A percentile compares a stretch with the other conserved stretches of the same genome.
These are phyloP conservation scores for Lactarius hatsudake DNA, from an alignment of 768 basidiomycete genomes.

Conservation along the genomic window DNA sequence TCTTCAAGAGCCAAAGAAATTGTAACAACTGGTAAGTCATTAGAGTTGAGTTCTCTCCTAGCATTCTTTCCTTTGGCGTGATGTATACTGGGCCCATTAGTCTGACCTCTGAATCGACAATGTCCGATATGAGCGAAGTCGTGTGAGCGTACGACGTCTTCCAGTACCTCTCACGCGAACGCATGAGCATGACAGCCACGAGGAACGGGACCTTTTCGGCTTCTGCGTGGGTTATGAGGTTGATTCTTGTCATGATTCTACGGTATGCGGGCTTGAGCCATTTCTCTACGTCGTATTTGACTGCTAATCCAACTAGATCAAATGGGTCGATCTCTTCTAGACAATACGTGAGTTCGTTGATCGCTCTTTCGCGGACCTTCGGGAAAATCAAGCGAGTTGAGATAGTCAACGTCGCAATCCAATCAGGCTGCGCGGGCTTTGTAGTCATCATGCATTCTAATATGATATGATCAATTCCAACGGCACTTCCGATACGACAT, in stretches of 20 bases:
- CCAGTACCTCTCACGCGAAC: background rate
- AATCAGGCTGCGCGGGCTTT: conserved; percentile 8
- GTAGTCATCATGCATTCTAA: conserved; percentile 23
- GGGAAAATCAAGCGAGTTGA: conserved; percentile 23
- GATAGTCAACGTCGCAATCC: conserved; percentile 26
- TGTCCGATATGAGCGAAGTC: background rate
- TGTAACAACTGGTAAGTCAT: no score
- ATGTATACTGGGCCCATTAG: background rate
- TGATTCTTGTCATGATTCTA: background rate
- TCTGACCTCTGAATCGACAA: conserved; percentile 2
- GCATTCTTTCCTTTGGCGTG: no score
- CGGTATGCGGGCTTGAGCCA: conserved; percentile 28
- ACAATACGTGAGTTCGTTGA: conserved; percentile 17
- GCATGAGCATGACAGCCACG: background rate
- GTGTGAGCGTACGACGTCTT: no score
- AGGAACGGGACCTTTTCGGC: background rate
- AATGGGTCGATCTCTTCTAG: conserved; percentile 17
- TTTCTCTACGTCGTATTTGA: conserved; percentile 25
- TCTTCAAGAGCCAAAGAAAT: no score
- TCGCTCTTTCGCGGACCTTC: conserved; percentile 22
- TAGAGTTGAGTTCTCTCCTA: no score
- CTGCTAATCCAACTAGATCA: conserved; percentile 25
- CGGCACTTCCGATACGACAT: background rate
- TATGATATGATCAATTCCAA: background rate
- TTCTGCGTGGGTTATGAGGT: background rate